A percentile compares a stretch with the other conserved stretches of the same genome.
These are phyloP conservation scores for Acacia acuminata DNA, from an alignment of 306 rosid species.

Conservation along the genomic window DNA sequence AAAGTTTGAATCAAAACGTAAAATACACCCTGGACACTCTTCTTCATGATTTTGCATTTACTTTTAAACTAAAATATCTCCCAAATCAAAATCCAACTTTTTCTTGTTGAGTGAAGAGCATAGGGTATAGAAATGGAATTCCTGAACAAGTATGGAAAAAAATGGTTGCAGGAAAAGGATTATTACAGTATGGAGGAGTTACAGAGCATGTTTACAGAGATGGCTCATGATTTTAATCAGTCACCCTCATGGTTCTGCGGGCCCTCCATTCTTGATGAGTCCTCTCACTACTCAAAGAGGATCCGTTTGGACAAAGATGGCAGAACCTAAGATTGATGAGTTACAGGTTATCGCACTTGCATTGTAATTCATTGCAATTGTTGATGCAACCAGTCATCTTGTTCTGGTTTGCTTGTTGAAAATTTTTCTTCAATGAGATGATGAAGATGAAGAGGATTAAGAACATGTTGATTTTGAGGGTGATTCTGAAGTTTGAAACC, in stretches of 20 bases:
- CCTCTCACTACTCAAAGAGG: constrained; percentile 42
- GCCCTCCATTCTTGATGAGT: constrained; percentile 33
- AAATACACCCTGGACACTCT: neutral
- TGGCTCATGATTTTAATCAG: constrained; percentile 53
- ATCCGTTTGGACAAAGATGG: constrained; percentile 35
- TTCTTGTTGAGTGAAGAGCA: neutral
- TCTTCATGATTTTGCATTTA: neutral
- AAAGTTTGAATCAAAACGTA: neutral
- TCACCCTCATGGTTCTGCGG: constrained; percentile 35
- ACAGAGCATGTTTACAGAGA: constrained; percentile 60
- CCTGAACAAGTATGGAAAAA: neutral
- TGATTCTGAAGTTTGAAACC: neutral
- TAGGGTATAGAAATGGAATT: neutral
- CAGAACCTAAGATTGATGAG: neutral
- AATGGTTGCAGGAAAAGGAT: constrained; percentile 38
- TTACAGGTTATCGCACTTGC: neutral
- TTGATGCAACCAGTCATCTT: neutral
- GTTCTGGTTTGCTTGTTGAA: neutral
- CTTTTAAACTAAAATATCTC: neutral
- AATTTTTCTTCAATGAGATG: neutral
- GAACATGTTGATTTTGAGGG: neutral
- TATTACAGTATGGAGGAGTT: constrained; percentile 64
- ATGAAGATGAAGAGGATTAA: neutral
- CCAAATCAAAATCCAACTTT: neutral
- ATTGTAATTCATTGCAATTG: neutral